phyloP scores from a whole-genome alignment of 495 filamentous ascomycete species.

The Aspergillus saccharolyticus region DNA sequence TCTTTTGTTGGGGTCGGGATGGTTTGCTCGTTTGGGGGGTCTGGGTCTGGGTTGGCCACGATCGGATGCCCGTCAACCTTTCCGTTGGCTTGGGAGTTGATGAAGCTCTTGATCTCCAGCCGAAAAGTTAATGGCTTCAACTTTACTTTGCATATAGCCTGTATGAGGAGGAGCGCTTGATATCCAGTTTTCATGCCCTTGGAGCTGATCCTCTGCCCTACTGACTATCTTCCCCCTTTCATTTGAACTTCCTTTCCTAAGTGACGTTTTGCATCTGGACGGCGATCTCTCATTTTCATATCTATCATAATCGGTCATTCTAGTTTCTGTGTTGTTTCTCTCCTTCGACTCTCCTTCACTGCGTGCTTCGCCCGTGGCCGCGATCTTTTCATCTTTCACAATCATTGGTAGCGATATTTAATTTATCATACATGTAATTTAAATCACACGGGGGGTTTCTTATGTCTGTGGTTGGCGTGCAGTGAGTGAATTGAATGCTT shows the following conservation, averaged over 20 bases:
- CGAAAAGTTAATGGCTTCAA: constrained; percentile 22
- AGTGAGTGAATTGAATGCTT: too few relatives aligned
- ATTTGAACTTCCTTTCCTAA: background rate
- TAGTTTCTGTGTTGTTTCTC: background rate
- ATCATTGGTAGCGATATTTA: constrained; percentile 4
- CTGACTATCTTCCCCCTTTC: background rate
- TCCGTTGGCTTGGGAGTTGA: constrained; percentile 13
- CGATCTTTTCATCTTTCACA: constrained; percentile 4
- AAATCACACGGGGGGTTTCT: background rate
- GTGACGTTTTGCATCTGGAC: background rate
- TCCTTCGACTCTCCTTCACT: constrained; percentile 7
- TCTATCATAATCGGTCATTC: background rate
- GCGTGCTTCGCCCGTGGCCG: constrained; percentile 1
- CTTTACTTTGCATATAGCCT: constrained; percentile 21
- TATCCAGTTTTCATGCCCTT: background rate
- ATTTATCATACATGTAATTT: constrained; percentile 11
- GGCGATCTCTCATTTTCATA: background rate
- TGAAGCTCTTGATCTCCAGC: constrained; percentile 14
- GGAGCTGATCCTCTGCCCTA: background rate
- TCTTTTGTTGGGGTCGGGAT: constrained; percentile 4
- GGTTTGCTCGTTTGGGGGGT: constrained; percentile 9
- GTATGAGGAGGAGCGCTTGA: constrained; percentile 9
- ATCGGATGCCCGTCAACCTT: constrained; percentile 5
- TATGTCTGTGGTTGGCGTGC: background rate
- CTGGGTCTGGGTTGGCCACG: constrained; percentile 15